Conservation (phyloP, 2,329 filamentous ascomycete species). For the Hortaea sp. region DNA sequence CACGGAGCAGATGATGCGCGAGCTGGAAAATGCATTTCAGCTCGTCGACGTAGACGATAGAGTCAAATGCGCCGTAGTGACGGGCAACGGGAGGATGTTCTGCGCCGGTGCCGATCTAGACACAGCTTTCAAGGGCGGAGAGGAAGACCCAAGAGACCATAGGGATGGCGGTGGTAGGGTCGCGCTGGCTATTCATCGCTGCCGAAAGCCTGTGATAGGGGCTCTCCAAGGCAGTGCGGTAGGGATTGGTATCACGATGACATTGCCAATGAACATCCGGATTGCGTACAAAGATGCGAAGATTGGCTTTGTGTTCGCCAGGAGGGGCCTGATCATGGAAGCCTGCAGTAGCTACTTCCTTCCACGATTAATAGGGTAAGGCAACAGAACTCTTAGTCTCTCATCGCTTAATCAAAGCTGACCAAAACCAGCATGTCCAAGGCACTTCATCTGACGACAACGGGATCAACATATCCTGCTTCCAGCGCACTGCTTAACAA, state of each 20-base stretch:
- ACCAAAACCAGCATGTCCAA: conserved; percentile 33
- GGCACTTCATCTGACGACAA: conserved; percentile 57
- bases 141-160: conserved; percentile 38
- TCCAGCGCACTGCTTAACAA: conserved; percentile 40
- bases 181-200: conserved; percentile 45
- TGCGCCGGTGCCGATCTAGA: conserved; percentile 50
- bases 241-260: conserved; percentile 50
- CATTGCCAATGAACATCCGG: conserved; percentile 46
- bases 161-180: conserved; percentile 43
- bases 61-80: conserved; percentile 46
- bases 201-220: conserved; percentile 47
- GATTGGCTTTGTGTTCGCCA: conserved; percentile 64
- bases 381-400: background rate
- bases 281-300: conserved; percentile 48
- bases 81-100: conserved; percentile 41
- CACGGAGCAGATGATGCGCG: conserved; percentile 52
- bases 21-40: conserved; percentile 46
- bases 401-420: background rate
- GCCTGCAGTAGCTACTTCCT: conserved; percentile 63
- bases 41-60: conserved; percentile 46
- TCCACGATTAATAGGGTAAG: conserved; percentile 54
- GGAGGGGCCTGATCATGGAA: conserved; percentile 62
- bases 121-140: conserved; percentile 37
- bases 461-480: conserved; percentile 50
- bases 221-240: conserved; percentile 48